Percentiles rank a stretch among this genome's conserved stretches.
Evolutionary conservation across 331 rosid species (phyloP).

Genomic region (Malus hybrid): DNA sequence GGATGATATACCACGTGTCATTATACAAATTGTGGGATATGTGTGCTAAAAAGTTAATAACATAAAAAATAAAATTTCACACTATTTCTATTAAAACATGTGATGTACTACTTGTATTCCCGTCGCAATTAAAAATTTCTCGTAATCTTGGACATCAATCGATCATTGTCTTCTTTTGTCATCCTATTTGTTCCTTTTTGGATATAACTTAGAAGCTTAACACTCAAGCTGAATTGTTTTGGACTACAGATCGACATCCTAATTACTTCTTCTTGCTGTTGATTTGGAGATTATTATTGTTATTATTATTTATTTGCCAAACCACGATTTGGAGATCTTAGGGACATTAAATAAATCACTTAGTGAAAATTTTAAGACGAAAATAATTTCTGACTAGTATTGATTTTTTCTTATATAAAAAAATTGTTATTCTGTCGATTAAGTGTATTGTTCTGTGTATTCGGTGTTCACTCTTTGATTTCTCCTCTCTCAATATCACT

Average conservation of each 20-base stretch:
- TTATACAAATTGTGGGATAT: too few relatives aligned
- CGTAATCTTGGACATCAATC: neutral
- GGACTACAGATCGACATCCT: neutral
- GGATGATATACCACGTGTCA: too few relatives aligned
- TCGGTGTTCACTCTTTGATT: neutral
- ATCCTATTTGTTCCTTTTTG: neutral
- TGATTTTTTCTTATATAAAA: neutral
- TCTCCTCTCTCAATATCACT: neutral
- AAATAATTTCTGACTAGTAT: neutral
- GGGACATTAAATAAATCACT: neutral
- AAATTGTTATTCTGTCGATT: too few relatives aligned
- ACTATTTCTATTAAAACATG: too few relatives aligned
- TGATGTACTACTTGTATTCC: too few relatives aligned
- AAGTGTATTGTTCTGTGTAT: neutral
- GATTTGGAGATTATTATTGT: neutral
- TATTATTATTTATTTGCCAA: neutral
- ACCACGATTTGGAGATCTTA: neutral
- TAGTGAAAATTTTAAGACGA: neutral
- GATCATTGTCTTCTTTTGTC: slow-evolving; percentile 1
- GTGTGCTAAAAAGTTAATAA: too few relatives aligned
- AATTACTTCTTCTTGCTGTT: neutral
- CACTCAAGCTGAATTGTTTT: neutral
- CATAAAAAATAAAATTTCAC: too few relatives aligned
- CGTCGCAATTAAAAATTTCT: too few relatives aligned
- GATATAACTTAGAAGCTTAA: neutral